A percentile compares a stretch with the other conserved stretches of the same genome.
Conservation (phyloP, 371 early-diverging fungal species). For the Choanephora cucurbitarum region DNA sequence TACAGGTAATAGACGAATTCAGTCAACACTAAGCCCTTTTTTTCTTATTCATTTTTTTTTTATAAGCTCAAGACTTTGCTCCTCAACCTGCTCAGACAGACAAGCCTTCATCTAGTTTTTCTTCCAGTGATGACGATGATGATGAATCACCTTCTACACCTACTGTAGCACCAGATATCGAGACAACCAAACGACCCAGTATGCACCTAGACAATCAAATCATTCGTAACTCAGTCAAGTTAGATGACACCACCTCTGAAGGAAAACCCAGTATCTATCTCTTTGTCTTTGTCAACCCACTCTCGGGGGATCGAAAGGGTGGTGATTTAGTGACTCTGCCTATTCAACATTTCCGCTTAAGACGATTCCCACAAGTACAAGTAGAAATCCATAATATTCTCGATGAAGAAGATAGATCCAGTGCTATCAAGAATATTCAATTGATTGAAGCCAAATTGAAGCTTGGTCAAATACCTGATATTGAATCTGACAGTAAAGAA, state of each 20-base stretch:
- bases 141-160: not conserved
- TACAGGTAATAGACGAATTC: no score
- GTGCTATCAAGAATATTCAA: conserved; percentile 41
- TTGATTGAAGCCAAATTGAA: conserved; percentile 35
- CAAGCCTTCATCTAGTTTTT: no score
- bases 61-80: no score
- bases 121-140: no score
- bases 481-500: not conserved
- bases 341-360: conserved; percentile 58
- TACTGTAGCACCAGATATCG: not conserved
- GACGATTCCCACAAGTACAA: conserved; percentile 57
- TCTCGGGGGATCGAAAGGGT: conserved; percentile 62
- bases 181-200: not conserved
- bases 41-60: no score
- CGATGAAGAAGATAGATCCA: conserved; percentile 43
- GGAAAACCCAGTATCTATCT: conserved; percentile 52
- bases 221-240: conserved; percentile 7
- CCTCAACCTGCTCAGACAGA: no score
- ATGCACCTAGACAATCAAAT: not conserved
- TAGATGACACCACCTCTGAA: conserved; percentile 24
- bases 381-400: conserved; percentile 64
- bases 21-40: no score
- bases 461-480: conserved; percentile 15
- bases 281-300: conserved; percentile 66
- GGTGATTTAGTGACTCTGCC: conserved; percentile 51